Conservation (phyloP, 2,329 filamentous ascomycete species). For the Ophiostoma triangulosporum region DNA sequence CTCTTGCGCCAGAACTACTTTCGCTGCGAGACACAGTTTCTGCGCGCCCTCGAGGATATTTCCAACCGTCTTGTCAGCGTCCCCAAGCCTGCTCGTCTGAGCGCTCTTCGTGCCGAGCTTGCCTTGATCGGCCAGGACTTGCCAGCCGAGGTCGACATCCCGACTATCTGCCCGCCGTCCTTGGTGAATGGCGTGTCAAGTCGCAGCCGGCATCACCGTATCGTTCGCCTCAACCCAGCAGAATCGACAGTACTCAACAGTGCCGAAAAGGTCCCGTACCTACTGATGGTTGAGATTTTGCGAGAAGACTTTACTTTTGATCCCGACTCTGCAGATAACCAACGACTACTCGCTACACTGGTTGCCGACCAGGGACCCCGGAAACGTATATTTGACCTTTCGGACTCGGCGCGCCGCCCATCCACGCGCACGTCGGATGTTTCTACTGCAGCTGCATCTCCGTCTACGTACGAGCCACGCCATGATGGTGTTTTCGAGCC, state of each 20-base stretch:
- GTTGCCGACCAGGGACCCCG: conserved; percentile 42
- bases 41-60: conserved; percentile 69
- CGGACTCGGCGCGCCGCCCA: conserved; percentile 44
- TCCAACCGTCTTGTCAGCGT: conserved; percentile 74
- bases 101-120: conserved; percentile 66
- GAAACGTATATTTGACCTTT: conserved; percentile 53
- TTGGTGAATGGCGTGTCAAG: conserved; percentile 60
- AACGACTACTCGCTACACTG: conserved; percentile 46
- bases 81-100: conserved; percentile 67
- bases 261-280: conserved; percentile 72
- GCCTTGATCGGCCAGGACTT: conserved; percentile 70
- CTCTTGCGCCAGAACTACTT: conserved; percentile 72
- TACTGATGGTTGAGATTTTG: conserved; percentile 73
- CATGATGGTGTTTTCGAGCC: conserved; percentile 72
- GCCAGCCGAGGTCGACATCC: conserved; percentile 72
- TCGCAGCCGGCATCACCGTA: conserved; percentile 66
- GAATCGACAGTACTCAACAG: conserved; percentile 79
- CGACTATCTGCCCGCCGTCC: conserved; percentile 64
- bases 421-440: conserved; percentile 8
- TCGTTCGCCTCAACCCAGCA: conserved; percentile 70
- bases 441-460: conserved; percentile 3
- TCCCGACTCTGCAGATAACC: conserved; percentile 59
- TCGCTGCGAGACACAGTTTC: conserved; percentile 64
- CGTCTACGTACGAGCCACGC: conserved; percentile 27
- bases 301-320: conserved; percentile 75